Conservation (phyloP, 2,329 filamentous ascomycete genomes). For the Pseudogymnoascus sp. region DNA sequence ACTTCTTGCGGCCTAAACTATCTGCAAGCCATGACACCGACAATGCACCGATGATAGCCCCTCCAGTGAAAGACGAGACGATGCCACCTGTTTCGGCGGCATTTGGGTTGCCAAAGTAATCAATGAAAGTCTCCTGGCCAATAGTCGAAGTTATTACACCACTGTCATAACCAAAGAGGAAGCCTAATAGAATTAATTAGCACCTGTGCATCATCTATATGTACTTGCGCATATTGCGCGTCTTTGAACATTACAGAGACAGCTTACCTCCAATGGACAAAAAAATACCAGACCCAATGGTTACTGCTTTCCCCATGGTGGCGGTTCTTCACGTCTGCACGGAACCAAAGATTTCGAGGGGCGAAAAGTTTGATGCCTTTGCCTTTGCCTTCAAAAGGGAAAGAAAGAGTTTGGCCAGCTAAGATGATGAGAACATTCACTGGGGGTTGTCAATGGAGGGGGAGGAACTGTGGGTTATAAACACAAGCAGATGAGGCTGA, state of each 20-base stretch:
- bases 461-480: neutral
- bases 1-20: slow-evolving; percentile 23
- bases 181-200: slow-evolving; percentile 16
- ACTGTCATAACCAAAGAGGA: slow-evolving; percentile 28
- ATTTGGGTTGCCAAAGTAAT: slow-evolving; percentile 11
- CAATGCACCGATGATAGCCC: slow-evolving; percentile 28
- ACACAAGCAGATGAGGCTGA: neutral
- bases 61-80: slow-evolving; percentile 33
- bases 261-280: slow-evolving; percentile 15
- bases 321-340: neutral
- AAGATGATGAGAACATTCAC: neutral
- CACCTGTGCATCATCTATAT: slow-evolving; percentile 9
- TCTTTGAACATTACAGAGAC: neutral
- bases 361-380: neutral
- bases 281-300: slow-evolving; percentile 11
- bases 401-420: neutral
- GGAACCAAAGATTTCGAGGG: neutral
- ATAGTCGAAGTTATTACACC: slow-evolving; percentile 28
- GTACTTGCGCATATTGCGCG: neutral
- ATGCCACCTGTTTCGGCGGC: slow-evolving; percentile 28
- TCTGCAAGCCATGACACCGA: slow-evolving; percentile 28
- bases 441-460: neutral
- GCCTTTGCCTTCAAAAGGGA: neutral
- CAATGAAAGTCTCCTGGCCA: slow-evolving; percentile 23
- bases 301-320: slow-evolving; percentile 9